Percentiles rank a stretch among this genome's conserved stretches.
phyloP scores from a whole-genome alignment of 208 protist genomes.

The Eutreptiella sp. region DNA sequence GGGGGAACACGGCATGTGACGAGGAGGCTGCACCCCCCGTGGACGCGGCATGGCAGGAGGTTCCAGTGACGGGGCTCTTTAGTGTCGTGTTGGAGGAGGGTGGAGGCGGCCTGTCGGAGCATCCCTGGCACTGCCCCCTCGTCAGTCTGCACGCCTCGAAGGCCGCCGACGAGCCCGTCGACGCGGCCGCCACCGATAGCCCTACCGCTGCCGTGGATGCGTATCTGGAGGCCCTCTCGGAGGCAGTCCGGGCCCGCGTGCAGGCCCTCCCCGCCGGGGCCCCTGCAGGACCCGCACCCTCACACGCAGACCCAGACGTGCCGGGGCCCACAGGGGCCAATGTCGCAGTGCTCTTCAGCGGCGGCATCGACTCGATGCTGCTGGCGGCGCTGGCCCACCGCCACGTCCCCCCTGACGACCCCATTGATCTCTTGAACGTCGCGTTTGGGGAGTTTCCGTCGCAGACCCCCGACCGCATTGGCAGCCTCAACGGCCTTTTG shows the following conservation, averaged over 20 bases:
- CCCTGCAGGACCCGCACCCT: constrained; percentile 42
- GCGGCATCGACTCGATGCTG: constrained; percentile 86
- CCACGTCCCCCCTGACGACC: constrained; percentile 50
- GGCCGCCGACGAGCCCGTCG: not conserved
- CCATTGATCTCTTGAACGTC: constrained; percentile 89
- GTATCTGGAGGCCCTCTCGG: constrained; percentile 65
- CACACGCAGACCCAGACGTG: constrained; percentile 38
- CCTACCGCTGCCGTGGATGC: constrained; percentile 45
- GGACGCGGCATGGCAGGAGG: constrained; percentile 11
- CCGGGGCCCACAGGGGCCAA: constrained; percentile 36
- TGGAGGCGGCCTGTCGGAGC: constrained; percentile 30
- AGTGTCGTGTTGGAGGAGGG: not conserved
- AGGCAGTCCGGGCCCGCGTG: constrained; percentile 54
- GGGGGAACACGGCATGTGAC: not conserved
- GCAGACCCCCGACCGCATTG: constrained; percentile 69
- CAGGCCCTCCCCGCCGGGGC: constrained; percentile 43
- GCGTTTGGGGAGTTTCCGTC: constrained; percentile 69
- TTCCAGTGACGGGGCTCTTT: not conserved
- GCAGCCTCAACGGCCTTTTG: constrained; percentile 56
- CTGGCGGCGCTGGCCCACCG: constrained; percentile 80
- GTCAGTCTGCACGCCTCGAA: constrained; percentile 19
- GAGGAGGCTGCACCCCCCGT: constrained; percentile 32
- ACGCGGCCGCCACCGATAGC: constrained; percentile 17
- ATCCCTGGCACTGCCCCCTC: constrained; percentile 24
- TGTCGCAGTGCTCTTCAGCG: constrained; percentile 78